A percentile compares a stretch with the other conserved stretches of the same genome.
phyloP scores from a whole-genome alignment of 805 yeast genomes.

The Kuraishia hungarica region DNA sequence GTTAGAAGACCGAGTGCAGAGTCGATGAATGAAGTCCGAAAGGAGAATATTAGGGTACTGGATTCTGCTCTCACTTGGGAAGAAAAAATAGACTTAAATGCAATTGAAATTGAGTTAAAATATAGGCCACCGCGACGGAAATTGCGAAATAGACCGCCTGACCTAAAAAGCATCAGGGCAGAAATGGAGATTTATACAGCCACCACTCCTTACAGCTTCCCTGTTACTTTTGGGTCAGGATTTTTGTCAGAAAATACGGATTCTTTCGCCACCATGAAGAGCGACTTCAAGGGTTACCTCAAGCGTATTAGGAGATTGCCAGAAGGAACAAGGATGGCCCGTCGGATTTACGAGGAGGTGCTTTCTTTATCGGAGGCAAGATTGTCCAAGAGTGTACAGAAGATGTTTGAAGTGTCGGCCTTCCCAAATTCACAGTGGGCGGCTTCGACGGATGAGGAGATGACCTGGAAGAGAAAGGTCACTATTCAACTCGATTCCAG shows the following conservation, averaged over 20 bases:
- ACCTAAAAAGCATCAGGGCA: background rate
- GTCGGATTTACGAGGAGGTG: background rate
- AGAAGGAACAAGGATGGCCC: background rate
- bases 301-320: background rate
- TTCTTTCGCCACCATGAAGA: background rate
- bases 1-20: background rate
- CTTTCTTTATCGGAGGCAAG: background rate
- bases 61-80: constrained; percentile 2
- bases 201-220: background rate
- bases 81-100: constrained; percentile 5
- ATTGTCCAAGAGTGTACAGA: background rate
- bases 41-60: constrained; percentile 3
- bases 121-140: constrained; percentile 1
- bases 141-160: background rate
- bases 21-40: constrained; percentile 1
- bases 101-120: constrained; percentile 2
- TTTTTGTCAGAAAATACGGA: background rate
- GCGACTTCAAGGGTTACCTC: background rate
- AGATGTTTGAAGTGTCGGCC: background rate
- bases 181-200: background rate
- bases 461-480: background rate
- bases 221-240: background rate
- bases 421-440: background rate
- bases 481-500: background rate
- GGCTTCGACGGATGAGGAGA: background rate